Conservation (phyloP, 2,329 filamentous ascomycete genomes). For the Didymella pinodella region DNA sequence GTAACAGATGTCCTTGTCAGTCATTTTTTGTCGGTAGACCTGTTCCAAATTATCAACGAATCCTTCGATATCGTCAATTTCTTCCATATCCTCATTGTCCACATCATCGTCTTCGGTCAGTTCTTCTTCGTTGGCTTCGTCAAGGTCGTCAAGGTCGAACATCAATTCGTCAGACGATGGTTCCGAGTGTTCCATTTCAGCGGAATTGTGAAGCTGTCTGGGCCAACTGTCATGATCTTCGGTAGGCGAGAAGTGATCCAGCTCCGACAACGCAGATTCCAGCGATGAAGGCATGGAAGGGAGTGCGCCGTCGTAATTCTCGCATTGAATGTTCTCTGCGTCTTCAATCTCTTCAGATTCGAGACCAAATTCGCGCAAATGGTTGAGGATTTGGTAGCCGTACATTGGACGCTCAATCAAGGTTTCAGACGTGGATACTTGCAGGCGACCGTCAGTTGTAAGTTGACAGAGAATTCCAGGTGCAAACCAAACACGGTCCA, state of each 20-base stretch:
- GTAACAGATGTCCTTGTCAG: slow-evolving; percentile 25
- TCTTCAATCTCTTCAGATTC: background rate
- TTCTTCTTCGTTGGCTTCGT: slow-evolving; percentile 10
- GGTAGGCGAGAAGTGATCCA: slow-evolving; percentile 1
- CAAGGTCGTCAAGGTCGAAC: background rate
- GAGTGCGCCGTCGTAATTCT: background rate
- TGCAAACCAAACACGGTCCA: slow-evolving; percentile 9
- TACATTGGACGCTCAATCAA: background rate
- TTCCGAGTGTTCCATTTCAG: background rate
- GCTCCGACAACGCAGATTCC: slow-evolving; percentile 1
- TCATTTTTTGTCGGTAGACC: slow-evolving; percentile 12
- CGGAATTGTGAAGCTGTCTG: background rate
- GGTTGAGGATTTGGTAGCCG: background rate
- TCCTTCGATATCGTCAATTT: slow-evolving; percentile 24
- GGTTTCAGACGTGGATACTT: background rate
- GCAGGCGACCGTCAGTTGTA: background rate
- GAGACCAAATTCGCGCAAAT: background rate
- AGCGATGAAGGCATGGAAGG: background rate
- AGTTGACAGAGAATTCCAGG: background rate
- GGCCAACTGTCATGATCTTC: background rate
- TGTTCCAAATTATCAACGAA: slow-evolving; percentile 28
- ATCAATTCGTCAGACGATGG: background rate
- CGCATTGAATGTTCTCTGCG: background rate
- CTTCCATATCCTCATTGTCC: slow-evolving; percentile 26
- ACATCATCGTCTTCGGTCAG: slow-evolving; percentile 10